Base-by-base conservation (phyloP, 176 grass and related monocot genomes). In the Olyra latifolia region DNA sequence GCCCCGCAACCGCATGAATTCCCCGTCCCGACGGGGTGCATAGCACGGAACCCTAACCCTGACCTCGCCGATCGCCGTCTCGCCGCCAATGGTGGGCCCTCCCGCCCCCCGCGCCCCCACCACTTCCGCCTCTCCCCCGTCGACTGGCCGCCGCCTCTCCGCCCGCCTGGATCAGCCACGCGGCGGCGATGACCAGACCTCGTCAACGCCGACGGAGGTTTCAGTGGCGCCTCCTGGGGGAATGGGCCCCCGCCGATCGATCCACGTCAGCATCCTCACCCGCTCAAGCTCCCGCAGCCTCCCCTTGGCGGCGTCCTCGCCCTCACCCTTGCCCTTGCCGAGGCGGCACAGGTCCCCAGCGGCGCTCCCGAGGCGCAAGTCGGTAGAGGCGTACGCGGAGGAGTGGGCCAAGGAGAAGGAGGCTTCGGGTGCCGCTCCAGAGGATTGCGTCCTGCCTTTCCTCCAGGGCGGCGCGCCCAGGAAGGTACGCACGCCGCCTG, bases 381-480 rank as follows among this genome's bases (percentile, higher is more conserved):
- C 24, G 8, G 42, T 84, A 6, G 52, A 69, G 0, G 45, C 19
- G 40, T 75, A 41, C 56, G 76, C 45, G 53, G 81, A 75, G 53
- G 81, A 84, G 25, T 89, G 81, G 87, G 76, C 7, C 7, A 27
- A 16, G 39, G 62, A 11, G 38, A 84, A 89, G 53, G 70, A 59
- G n/a, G 76, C 52, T 7, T 75, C 38, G 0, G 87, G 87, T 27
- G 81, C 43, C 7, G 23, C 70, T 3, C 14, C 69, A 70, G 87
- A 89, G 54, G 87, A 89, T 6, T 84, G 81, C 81, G 44, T 70
- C 62, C 82, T 89, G n/a, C 82, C 82, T 11, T 89, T 89, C 71
- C 87, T 80, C 62, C 76, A 32, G 15, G 84, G 69, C n/a, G 82
- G 70, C n/a, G 70, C 76, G 16, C 76, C 87, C 16, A 89, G 63